Evolutionary conservation across 106 monocot genomes (phyloP), one percentile per base, ranked within the genome.

Genomic region (Agapanthus africanus): DNA sequence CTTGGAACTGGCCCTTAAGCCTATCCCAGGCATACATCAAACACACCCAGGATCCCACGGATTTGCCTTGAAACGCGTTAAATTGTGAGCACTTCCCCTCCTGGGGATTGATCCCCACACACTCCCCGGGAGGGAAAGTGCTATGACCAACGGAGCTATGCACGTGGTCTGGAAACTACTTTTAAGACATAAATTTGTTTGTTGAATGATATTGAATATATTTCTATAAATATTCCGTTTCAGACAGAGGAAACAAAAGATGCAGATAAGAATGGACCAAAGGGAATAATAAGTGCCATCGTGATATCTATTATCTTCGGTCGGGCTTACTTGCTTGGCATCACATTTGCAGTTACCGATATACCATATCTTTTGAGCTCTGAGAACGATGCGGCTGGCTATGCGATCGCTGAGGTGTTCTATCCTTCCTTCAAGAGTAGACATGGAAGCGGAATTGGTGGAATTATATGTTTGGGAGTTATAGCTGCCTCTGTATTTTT

Each of bases 191-290:
- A n/a, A n/a, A n/a, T n/a, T n/a, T n/a, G n/a, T n/a, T n/a, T n/a
- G n/a, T n/a, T n/a, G n/a, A n/a, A n/a, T n/a, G n/a, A n/a, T n/a
- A n/a, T n/a, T n/a, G n/a, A n/a, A n/a, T n/a, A n/a, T n/a, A n/a
- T n/a, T n/a, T n/a, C n/a, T n/a, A n/a, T n/a, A n/a, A n/a, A n/a
- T n/a, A n/a, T n/a, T 59, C 54, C 11, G 25, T 39, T 56, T 40
- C 74, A 86, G 91, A 89, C 88, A 19, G 91, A 97, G 68, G 91
- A 97, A 77, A 97, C 95, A 26, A 91, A 91, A 39, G 74, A 68
- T 64, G 88, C 91, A 41, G 95, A 91, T 28, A 76, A 59, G 47
- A 97, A 86, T 72, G 91, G 91, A 27, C 85, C 91, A 0, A 88
- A 74, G 69, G 95, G 91, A 40, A 97, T 97, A 65, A 91, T 97